These are phyloP conservation scores for Penicillium turbatum DNA, from an alignment of 495 filamentous ascomycete species.

Conservation along the genomic window DNA sequence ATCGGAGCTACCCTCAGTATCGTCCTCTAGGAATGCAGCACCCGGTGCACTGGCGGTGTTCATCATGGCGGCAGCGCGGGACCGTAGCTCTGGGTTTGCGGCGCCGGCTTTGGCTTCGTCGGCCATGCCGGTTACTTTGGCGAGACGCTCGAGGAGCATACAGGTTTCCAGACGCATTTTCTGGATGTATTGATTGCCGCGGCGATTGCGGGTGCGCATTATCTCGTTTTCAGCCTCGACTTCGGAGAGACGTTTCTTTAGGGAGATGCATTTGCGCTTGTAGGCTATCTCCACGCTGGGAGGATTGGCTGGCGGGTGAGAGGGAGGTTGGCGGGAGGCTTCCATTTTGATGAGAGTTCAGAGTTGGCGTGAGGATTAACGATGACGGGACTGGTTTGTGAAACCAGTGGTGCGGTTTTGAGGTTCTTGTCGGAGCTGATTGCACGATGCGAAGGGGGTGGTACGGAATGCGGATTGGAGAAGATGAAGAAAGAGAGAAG, in stretches of 20 bases:
- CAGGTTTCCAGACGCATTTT: conserved; percentile 87
- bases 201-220: conserved; percentile 69
- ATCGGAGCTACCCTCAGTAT: conserved; percentile 48
- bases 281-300: conserved; percentile 96
- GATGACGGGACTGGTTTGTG: background rate
- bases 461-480: background rate
- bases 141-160: conserved; percentile 85
- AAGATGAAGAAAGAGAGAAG: background rate
- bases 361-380: background rate
- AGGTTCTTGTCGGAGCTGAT: background rate
- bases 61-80: conserved; percentile 34
- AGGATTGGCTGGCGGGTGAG: conserved; percentile 46
- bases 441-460: conserved; percentile 5
- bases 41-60: conserved; percentile 21
- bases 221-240: conserved; percentile 85
- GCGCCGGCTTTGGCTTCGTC: conserved; percentile 39
- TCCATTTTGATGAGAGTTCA: conserved; percentile 26
- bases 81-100: conserved; percentile 34
- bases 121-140: conserved; percentile 75
- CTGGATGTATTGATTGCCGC: conserved; percentile 74
- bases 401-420: background rate
- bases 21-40: conserved; percentile 36
- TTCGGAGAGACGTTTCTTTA: conserved; percentile 85
- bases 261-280: conserved; percentile 91
- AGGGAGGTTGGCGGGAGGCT: conserved; percentile 18